Evolutionary conservation across 192 early-diverging fungal genomes (phyloP).

Genomic region (Coemansia sp.): DNA sequence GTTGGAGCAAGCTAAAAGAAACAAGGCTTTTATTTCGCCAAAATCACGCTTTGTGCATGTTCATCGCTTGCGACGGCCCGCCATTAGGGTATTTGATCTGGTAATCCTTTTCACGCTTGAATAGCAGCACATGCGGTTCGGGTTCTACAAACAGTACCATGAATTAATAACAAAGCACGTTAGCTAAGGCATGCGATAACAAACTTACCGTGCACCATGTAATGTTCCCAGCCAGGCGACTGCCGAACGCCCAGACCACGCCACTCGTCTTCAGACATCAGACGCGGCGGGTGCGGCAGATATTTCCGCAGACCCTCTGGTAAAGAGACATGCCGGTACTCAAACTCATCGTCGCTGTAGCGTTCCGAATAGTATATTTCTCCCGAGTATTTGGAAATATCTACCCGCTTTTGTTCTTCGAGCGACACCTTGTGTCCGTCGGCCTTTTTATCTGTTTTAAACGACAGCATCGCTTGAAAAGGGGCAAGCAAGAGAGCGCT

Average conservation of each 20-base stretch:
- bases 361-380: conserved; percentile 50
- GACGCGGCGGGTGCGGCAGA: conserved; percentile 33
- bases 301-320: conserved; percentile 48
- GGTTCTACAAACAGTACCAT: conserved; percentile 24
- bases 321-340: conserved; percentile 50
- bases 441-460: conserved; percentile 21
- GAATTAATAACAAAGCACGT: neutral
- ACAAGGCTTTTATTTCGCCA: neutral
- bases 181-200: neutral
- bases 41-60: conserved; percentile 1
- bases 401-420: conserved; percentile 26
- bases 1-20: neutral
- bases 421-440: conserved; percentile 14
- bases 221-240: conserved; percentile 52
- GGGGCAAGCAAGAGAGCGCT: too few relatives aligned
- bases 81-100: conserved; percentile 22
- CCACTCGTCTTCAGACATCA: conserved; percentile 45
- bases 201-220: conserved; percentile 43
- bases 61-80: neutral
- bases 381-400: conserved; percentile 25
- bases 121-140: conserved; percentile 52
- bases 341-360: conserved; percentile 46
- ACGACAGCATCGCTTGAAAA: conserved; percentile 20
- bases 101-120: conserved; percentile 37
- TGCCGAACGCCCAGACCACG: conserved; percentile 45